Evolutionary conservation across 345 rosid genomes (phyloP).

Genomic region (Cardiospermum halicacabum): DNA sequence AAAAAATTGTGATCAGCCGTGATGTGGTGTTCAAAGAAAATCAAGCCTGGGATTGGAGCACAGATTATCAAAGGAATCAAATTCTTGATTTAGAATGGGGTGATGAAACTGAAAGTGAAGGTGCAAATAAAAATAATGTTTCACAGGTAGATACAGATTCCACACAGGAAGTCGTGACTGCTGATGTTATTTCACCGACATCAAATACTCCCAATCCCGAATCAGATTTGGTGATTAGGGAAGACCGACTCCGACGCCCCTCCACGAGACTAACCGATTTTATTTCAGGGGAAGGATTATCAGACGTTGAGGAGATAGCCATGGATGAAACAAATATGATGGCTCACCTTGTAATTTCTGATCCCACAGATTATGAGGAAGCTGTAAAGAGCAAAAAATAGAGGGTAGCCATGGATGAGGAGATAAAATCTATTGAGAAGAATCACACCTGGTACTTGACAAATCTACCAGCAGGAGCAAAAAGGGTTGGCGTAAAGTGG

Average conservation of each 20-base stretch:
- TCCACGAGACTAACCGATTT: too few relatives aligned
- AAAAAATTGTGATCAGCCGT: background rate
- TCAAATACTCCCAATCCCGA: too few relatives aligned
- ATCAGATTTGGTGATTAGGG: too few relatives aligned
- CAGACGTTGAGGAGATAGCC: too few relatives aligned
- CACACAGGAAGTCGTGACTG: background rate
- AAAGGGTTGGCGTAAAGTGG: background rate
- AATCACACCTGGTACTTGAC: background rate
- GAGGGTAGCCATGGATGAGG: background rate
- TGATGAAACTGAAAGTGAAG: background rate
- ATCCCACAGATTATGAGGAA: background rate
- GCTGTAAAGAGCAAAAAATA: background rate
- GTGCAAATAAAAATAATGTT: background rate
- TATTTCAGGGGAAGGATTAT: too few relatives aligned
- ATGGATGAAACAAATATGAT: too few relatives aligned
- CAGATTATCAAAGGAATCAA: too few relatives aligned
- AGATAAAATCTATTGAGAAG: background rate
- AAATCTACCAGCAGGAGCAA: background rate
- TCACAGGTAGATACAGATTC: too few relatives aligned
- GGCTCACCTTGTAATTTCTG: background rate
- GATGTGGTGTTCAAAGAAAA: constrained; percentile 5
- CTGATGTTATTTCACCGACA: too few relatives aligned
- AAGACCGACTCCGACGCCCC: too few relatives aligned
- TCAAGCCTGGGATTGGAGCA: background rate
- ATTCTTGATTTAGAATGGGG: background rate